Evolutionary conservation across 2,329 filamentous ascomycete genomes (phyloP).

Genomic region (Calonectria pseudoreteaudii): DNA sequence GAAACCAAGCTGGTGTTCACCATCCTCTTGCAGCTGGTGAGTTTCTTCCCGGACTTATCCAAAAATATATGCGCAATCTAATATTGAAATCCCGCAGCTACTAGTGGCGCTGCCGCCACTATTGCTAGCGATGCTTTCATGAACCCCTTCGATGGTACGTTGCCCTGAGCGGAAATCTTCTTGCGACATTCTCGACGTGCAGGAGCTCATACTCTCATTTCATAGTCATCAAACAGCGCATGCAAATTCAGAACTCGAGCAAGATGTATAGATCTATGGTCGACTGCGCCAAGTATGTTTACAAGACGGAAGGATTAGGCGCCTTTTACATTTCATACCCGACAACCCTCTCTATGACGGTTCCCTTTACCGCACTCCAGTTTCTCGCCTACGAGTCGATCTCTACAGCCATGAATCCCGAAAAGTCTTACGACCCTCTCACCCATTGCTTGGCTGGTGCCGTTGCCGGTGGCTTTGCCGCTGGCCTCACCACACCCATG

Average conservation of each 20-base stretch:
- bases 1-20: slow-evolving; percentile 87
- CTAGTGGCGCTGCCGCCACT: slow-evolving; percentile 93
- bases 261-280: slow-evolving; percentile 85
- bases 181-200: background rate
- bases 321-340: slow-evolving; percentile 99
- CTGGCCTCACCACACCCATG: slow-evolving; percentile 93
- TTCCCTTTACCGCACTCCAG: slow-evolving; percentile 96
- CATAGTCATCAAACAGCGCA: slow-evolving; percentile 97
- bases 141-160: slow-evolving; percentile 97
- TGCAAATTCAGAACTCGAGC: slow-evolving; percentile 97
- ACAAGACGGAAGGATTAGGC: slow-evolving; percentile 85
- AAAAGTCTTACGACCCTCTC: slow-evolving; percentile 87
- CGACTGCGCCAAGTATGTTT: slow-evolving; percentile 90
- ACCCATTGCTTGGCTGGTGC: slow-evolving; percentile 95
- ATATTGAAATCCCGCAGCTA: slow-evolving; percentile 65
- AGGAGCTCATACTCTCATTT: slow-evolving; percentile 12
- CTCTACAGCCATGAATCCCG: slow-evolving; percentile 91
- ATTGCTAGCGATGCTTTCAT: slow-evolving; percentile 98
- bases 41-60: slow-evolving; percentile 37
- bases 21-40: slow-evolving; percentile 93
- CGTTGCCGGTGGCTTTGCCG: slow-evolving; percentile 91
- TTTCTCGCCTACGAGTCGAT: slow-evolving; percentile 98
- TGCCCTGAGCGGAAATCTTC: background rate
- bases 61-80: background rate
- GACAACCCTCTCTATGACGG: slow-evolving; percentile 97